Percentiles rank a stretch among this genome's conserved stretches.
These are phyloP conservation scores for Cytidiella melzeri DNA, from an alignment of 768 basidiomycete genomes.

Conservation along the genomic window DNA sequence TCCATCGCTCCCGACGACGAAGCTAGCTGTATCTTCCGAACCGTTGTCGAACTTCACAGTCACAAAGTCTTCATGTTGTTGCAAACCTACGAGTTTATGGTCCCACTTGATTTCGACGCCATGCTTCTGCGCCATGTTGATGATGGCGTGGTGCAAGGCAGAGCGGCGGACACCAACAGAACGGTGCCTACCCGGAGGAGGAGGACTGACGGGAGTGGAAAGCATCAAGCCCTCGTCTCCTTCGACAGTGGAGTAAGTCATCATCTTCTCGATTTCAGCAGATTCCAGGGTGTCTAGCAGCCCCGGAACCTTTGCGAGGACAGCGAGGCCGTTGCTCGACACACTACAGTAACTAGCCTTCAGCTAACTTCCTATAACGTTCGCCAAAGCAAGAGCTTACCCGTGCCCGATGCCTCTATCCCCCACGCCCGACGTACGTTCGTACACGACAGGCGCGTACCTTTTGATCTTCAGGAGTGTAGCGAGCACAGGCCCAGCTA, in stretches of 20 bases:
- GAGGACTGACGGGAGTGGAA: neutral
- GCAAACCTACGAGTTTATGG: constrained; percentile 27
- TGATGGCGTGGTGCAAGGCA: constrained; percentile 25
- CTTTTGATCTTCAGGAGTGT: constrained; percentile 5
- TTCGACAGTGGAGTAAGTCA: constrained; percentile 7
- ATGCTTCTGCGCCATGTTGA: constrained; percentile 26
- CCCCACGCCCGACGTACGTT: constrained; percentile 5
- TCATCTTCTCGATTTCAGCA: neutral
- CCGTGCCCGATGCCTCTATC: constrained; percentile 26
- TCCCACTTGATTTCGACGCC: constrained; percentile 31
- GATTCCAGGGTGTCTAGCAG: constrained; percentile 5
- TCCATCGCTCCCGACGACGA: constrained; percentile 41
- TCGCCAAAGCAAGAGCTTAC: constrained; percentile 19
- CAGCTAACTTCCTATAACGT: no score
- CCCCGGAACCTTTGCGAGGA: constrained; percentile 6
- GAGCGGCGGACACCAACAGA: constrained; percentile 19
- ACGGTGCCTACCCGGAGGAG: neutral
- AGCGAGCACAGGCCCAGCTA: constrained; percentile 2
- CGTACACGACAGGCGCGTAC: constrained; percentile 3
- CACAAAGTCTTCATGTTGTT: constrained; percentile 27
- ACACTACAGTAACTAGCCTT: no score
- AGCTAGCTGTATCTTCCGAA: constrained; percentile 27
- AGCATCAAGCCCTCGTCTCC: constrained; percentile 8
- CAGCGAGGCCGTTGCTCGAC: constrained; percentile 5
- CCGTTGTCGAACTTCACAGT: constrained; percentile 32